Evolutionary conservation across 768 basidiomycete species (phyloP).

Genomic region (Leccinellum luteum): DNA sequence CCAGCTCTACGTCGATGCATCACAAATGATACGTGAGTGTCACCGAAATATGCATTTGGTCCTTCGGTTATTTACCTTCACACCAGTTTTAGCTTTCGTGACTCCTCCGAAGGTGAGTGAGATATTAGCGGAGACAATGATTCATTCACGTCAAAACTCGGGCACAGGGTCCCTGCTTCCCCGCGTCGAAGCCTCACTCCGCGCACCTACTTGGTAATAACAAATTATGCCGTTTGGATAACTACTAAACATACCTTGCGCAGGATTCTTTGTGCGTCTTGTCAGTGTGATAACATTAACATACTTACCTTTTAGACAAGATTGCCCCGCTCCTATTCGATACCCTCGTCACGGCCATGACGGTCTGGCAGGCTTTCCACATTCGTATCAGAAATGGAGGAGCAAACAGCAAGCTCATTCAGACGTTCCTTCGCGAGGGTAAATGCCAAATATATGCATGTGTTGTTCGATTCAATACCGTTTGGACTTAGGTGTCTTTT

Average conservation of each 20-base stretch:
- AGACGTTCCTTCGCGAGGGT: constrained; percentile 84
- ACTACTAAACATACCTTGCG: constrained; percentile 7
- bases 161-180: constrained; percentile 70
- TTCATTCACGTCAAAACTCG: constrained; percentile 16
- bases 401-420: constrained; percentile 74
- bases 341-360: constrained; percentile 78
- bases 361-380: constrained; percentile 72
- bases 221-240: not conserved
- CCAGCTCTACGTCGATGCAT: constrained; percentile 76
- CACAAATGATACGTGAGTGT: constrained; percentile 70
- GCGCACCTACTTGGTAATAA: constrained; percentile 73
- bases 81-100: constrained; percentile 61
- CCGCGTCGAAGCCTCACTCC: constrained; percentile 79
- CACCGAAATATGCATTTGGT: not conserved
- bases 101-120: constrained; percentile 57
- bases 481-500: constrained; percentile 58
- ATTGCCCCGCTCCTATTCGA: constrained; percentile 82
- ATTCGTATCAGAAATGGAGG: constrained; percentile 75
- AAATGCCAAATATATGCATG: constrained; percentile 11
- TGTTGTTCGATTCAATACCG: not conserved
- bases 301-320: constrained; percentile 35
- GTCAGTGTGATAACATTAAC: not conserved
- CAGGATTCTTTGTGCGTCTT: constrained; percentile 57
- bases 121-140: not conserved
- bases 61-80: constrained; percentile 9